phyloP scores from a whole-genome alignment of 1,139 yeast genomes.

The Protomyces macrosporus region DNA sequence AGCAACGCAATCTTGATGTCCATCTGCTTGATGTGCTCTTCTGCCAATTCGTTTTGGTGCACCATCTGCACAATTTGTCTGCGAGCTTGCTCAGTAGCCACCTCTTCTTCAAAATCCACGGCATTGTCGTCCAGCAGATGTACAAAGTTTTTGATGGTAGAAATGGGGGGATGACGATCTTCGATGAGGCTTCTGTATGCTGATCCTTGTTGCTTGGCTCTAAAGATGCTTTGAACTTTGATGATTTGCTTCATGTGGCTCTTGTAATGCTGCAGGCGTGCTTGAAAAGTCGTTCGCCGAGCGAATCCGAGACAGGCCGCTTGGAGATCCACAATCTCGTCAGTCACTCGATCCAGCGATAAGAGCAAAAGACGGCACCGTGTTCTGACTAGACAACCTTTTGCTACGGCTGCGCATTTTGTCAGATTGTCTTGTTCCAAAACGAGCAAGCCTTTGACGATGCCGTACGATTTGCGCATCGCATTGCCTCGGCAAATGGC shows the following conservation, averaged over 20 bases:
- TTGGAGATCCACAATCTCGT: conserved; percentile 42
- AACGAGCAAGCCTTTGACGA: conserved; percentile 21
- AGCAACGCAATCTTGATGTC: conserved; percentile 75
- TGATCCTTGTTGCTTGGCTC: conserved; percentile 61
- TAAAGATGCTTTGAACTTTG: conserved; percentile 66
- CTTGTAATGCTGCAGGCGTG: conserved; percentile 49
- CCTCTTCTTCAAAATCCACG: conserved; percentile 67
- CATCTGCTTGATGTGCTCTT: conserved; percentile 68
- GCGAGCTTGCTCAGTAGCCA: conserved; percentile 61
- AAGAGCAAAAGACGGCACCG: not conserved
- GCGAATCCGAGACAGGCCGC: conserved; percentile 27
- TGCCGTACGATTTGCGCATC: conserved; percentile 24
- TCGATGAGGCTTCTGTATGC: conserved; percentile 70
- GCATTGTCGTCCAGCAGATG: conserved; percentile 70
- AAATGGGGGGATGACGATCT: conserved; percentile 68
- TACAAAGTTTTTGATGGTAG: conserved; percentile 72
- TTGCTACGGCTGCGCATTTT: conserved; percentile 19
- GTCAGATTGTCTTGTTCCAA: conserved; percentile 21
- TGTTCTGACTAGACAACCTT: conserved; percentile 36
- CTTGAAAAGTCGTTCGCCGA: conserved; percentile 19
- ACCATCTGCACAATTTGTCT: conserved; percentile 63
- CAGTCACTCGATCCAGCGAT: not conserved
- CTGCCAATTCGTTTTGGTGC: conserved; percentile 60
- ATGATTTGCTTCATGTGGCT: conserved; percentile 55
- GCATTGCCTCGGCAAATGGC: conserved; percentile 28